Evolutionary conservation across 1,139 yeast genomes (phyloP), one percentile per base, ranked within the genome.

Genomic region (Magnusiomyces fungicola): DNA sequence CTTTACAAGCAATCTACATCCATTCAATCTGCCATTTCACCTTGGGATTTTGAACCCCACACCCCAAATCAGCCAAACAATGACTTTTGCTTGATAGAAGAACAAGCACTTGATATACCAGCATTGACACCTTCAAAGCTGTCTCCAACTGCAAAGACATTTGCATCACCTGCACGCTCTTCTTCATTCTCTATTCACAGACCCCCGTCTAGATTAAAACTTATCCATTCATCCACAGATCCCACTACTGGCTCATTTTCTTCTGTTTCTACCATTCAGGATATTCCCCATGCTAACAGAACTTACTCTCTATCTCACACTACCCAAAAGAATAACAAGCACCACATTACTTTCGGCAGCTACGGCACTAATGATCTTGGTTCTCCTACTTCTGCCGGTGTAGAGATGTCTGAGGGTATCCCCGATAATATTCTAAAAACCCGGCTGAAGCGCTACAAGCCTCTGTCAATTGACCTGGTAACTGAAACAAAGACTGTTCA

Each of bases 401-500:
- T 27, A 23, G 53, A 51, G 37, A 38, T 51, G 18, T 30, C 47
- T 18, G 44, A 38, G 19, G 51, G 51, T 27, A 50, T 50, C 29
- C 53, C 50, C 16, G 39, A 46, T 21, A 43, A 29, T n/a, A 49
- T 48, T n/a, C 45, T 48, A 14, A 42, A 34, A 43, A 44, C 48
- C 30, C 29, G 56, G 25, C 45, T 48, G 3, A 36, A 47, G 29
- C 46, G 43, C 36, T 41, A 46, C 6, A 42, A 48, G 14, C 50
- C 55, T 4, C 58, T 58, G 2, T 40, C 18, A 2, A 46, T 56
- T 32, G 46, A 47, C 1, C 47, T 58, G 29, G 41, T 50, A 2
- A 52, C 61, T 1, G 61, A 58, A 36, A 48, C 53, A n/a, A 55
- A 53, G 24, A 45, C 50, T 6, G 42, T 48, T n/a, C 43, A 48